Evolutionary conservation across 176 grass and related monocot genomes (phyloP).

Genomic region (Aegilops bicornis): DNA sequence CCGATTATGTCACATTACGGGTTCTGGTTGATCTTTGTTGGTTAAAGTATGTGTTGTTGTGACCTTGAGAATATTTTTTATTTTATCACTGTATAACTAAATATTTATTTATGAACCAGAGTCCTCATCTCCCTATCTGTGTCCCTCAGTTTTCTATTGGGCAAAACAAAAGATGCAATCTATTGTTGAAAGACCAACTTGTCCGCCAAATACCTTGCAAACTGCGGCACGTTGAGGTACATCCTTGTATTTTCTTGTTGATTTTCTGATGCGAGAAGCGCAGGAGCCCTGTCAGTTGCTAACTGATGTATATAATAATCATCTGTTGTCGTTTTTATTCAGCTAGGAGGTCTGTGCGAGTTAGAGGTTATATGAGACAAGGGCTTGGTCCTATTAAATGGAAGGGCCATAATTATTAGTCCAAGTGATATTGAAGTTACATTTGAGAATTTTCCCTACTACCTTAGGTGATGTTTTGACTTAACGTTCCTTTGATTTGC

Average conservation of each 20-base stretch:
- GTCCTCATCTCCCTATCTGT: too few species aligned
- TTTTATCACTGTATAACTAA: not conserved
- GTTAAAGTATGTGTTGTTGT: not conserved
- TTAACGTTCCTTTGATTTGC: too few species aligned
- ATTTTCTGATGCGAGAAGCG: not conserved
- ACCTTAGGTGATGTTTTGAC: too few species aligned
- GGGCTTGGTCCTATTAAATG: too few species aligned
- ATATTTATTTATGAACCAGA: not conserved
- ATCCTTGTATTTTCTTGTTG: conserved; percentile 16
- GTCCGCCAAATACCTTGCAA: conserved; percentile 89
- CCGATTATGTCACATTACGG: not conserved
- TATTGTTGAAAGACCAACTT: conserved; percentile 71
- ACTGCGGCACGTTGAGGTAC: conserved; percentile 64
- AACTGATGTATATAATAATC: conserved; percentile 14
- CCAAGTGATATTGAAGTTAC: too few species aligned
- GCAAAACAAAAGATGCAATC: conserved; percentile 57
- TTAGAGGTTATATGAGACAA: conserved; percentile 24
- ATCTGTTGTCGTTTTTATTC: conserved; percentile 15
- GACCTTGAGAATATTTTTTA: not conserved
- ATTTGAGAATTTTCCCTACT: too few species aligned
- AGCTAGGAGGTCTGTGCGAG: conserved; percentile 38
- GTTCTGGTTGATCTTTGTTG: not conserved
- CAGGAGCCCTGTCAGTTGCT: not conserved
- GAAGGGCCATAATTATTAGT: too few species aligned
- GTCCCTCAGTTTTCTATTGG: conserved; percentile 66